phyloP scores from a whole-genome alignment of 2,329 filamentous ascomycete genomes.

The Metarhizium brunneum region DNA sequence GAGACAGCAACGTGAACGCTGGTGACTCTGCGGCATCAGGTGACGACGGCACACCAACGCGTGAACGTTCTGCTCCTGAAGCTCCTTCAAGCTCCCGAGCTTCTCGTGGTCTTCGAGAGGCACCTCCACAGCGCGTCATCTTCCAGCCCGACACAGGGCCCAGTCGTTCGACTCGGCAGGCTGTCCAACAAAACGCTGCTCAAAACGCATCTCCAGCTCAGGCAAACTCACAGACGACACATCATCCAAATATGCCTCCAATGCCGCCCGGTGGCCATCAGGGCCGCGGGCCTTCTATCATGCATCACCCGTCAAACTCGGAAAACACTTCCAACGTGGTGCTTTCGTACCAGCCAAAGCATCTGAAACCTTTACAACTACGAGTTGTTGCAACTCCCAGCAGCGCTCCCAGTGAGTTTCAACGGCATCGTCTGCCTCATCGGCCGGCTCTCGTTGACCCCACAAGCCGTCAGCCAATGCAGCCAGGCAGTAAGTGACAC shows the following conservation, averaged over 20 bases:
- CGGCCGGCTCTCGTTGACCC: conserved; percentile 18
- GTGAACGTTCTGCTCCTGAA: conserved; percentile 42
- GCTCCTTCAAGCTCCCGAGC: conserved; percentile 46
- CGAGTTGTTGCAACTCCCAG: conserved; percentile 67
- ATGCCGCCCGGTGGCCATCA: conserved; percentile 19
- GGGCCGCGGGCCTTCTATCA: conserved; percentile 32
- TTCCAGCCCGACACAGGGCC: conserved; percentile 73
- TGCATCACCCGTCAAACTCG: conserved; percentile 43
- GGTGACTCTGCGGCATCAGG: conserved; percentile 51
- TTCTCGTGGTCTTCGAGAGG: conserved; percentile 63
- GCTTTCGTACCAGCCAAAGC: conserved; percentile 60
- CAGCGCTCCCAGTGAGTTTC: conserved; percentile 61
- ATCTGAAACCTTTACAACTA: conserved; percentile 53
- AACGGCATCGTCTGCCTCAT: conserved; percentile 32
- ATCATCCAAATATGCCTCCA: conserved; percentile 23
- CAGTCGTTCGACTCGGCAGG: conserved; percentile 53
- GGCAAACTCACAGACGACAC: conserved; percentile 19
- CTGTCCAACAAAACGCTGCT: conserved; percentile 33
- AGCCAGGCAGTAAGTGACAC: conserved; percentile 52
- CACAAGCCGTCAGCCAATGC: conserved; percentile 33
- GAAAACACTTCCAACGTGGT: conserved; percentile 52
- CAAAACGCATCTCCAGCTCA: conserved; percentile 18
- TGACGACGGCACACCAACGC: conserved; percentile 49
- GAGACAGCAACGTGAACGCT: conserved; percentile 38
- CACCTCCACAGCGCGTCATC: conserved; percentile 74